Evolutionary conservation across 2,329 filamentous ascomycete species (phyloP).

Genomic region (Aspergillus niger): DNA sequence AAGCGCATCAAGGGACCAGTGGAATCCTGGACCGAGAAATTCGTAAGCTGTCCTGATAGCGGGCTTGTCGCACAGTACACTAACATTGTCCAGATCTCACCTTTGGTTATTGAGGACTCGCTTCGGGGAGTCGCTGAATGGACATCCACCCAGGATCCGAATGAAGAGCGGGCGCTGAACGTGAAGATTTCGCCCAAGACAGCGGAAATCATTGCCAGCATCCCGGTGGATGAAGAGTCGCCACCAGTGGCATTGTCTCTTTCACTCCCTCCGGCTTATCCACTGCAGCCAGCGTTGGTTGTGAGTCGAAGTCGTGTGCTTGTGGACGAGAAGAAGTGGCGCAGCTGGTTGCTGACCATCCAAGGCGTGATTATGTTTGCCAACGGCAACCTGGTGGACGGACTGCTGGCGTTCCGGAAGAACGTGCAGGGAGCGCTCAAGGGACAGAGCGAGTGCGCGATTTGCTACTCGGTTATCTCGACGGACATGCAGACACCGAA

Average conservation of each 20-base stretch:
- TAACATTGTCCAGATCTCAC: conserved; percentile 41
- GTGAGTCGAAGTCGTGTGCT: conserved; percentile 78
- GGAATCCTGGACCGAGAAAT: conserved; percentile 81
- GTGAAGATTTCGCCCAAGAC: conserved; percentile 73
- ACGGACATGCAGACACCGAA: conserved; percentile 86
- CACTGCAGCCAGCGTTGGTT: conserved; percentile 76
- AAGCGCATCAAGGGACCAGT: conserved; percentile 78
- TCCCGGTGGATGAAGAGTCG: conserved; percentile 83
- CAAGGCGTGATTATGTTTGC: conserved; percentile 93
- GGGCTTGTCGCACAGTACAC: neutral
- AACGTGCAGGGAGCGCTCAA: conserved; percentile 88
- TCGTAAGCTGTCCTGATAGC: conserved; percentile 69
- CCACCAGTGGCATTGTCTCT: conserved; percentile 83
- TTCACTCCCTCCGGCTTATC: conserved; percentile 76
- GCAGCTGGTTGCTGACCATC: conserved; percentile 82
- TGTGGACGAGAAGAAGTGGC: conserved; percentile 89
- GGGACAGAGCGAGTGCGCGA: conserved; percentile 92
- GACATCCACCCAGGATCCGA: conserved; percentile 46
- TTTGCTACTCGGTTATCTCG: conserved; percentile 94
- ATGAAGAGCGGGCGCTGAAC: conserved; percentile 56
- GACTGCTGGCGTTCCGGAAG: conserved; percentile 77
- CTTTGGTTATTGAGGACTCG: conserved; percentile 44
- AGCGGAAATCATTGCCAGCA: conserved; percentile 78
- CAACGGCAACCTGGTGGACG: conserved; percentile 85
- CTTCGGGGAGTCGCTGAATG: conserved; percentile 45